Percentiles rank a stretch among this genome's conserved stretches.
These are phyloP conservation scores for Zostera marina DNA, from an alignment of 116 monocot genomes.

Conservation along the genomic window DNA sequence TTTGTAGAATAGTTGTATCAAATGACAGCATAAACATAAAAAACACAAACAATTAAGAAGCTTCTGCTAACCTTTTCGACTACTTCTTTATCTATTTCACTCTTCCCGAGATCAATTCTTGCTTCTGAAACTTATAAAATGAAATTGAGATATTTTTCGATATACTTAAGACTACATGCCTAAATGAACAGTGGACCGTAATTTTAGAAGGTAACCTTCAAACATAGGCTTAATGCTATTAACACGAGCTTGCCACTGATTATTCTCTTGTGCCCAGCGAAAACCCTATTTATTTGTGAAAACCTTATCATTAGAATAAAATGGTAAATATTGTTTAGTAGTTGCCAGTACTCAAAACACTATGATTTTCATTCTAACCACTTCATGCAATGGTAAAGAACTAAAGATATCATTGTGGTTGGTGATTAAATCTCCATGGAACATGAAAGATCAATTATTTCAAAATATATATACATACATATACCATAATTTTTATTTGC, in stretches of 20 bases:
- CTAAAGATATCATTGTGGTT: too few species aligned
- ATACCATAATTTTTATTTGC: conserved; percentile 3
- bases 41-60: background rate
- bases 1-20: background rate
- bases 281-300: conserved; percentile 40
- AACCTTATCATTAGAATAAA: background rate
- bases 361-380: too few species aligned
- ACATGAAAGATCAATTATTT: too few species aligned
- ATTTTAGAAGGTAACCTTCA: conserved; percentile 42
- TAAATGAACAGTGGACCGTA: background rate
- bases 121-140: conserved; percentile 46
- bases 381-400: too few species aligned
- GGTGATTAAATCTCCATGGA: too few species aligned
- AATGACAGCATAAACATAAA: background rate
- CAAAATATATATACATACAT: too few species aligned
- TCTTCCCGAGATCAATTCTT: conserved; percentile 55
- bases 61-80: conserved; percentile 53
- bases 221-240: conserved; percentile 79
- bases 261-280: conserved; percentile 78
- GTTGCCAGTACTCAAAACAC: background rate
- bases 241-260: conserved; percentile 85
- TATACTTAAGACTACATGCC: background rate
- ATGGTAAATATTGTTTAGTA: too few species aligned
- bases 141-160: conserved; percentile 5
- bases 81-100: conserved; percentile 63